Evolutionary conservation across 352 stramenopile genomes (phyloP), one percentile per base, ranked within the genome.

Genomic region (Pythium sp.): DNA sequence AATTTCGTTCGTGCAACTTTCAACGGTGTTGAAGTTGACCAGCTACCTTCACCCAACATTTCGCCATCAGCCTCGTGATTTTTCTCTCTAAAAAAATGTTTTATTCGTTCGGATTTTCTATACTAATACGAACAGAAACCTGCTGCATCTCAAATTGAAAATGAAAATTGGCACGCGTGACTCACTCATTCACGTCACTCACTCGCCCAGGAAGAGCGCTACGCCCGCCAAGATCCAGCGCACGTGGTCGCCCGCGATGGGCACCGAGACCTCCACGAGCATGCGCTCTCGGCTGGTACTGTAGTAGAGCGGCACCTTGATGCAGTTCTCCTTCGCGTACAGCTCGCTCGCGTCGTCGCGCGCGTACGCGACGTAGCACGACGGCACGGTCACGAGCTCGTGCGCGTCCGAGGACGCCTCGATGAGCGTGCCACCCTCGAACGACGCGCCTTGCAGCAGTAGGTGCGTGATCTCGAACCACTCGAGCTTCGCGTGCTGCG

Each of bases 381-480:
- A 78, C 14, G 92, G 90, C 41, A 94, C 86, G 1, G 78, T 53
- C 14, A 92, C 84, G 22, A 98, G 70, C 72, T 98, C 92, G 20
- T 89, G 82, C 2, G 82, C 92, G 63, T 98, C 90, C 6, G 86
- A 80, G 28, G 79, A 77, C 0, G 91, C 82, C 43, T 98, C 92
- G 32, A 92, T 70, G 30, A 98, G 65, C 26, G 79, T 80, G 2
- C 83, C 85, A 54, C 80, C 81, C 66, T 96, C 87, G 32, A 98
- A 97, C 8, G 81, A 92, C 34, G 91, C 92, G 18, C 92, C 92
- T 67, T 98, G 92, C 9, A 98, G 62, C 20, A 97, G 58, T 53
- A 98, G 24, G 8, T 84, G 74, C 49, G 85, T 85, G 58, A 97
- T 77, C 65, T 92, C 85, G 66, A 91, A 95, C 86, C 86, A 95